These are phyloP conservation scores for Brasilioporus rufonigricans DNA, from an alignment of 768 basidiomycete species.

Conservation along the genomic window DNA sequence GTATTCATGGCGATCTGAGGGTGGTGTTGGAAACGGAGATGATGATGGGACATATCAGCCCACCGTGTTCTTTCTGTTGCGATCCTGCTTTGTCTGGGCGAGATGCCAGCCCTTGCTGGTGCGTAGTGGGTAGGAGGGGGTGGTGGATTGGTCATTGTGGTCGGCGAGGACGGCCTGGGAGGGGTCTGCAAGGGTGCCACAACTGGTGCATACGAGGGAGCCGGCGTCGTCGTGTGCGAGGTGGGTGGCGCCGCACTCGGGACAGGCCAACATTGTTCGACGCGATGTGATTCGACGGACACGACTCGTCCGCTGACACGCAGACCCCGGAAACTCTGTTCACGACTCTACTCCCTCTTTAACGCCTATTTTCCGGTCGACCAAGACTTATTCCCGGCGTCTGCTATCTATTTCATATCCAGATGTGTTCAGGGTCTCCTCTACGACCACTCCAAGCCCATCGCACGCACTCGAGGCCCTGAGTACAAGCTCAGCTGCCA, in stretches of 20 bases:
- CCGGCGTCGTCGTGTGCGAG: conserved; percentile 57
- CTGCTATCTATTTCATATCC: too few relatives aligned
- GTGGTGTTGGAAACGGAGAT: conserved; percentile 12
- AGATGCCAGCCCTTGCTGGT: conserved; percentile 57
- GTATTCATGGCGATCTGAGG: conserved; percentile 58
- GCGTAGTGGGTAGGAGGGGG: conserved; percentile 48
- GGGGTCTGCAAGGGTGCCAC: conserved; percentile 68
- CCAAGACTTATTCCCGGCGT: too few relatives aligned
- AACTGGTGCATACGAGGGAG: conserved; percentile 64
- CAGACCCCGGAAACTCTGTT: conserved; percentile 30
- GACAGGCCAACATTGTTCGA: conserved; percentile 37
- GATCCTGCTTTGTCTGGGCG: conserved; percentile 61
- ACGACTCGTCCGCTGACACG: too few relatives aligned
- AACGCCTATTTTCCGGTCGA: conserved; percentile 1
- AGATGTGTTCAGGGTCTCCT: conserved; percentile 30
- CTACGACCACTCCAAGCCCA: too few relatives aligned
- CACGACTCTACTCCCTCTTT: conserved; percentile 3
- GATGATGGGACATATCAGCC: conserved; percentile 20
- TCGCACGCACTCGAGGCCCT: too few relatives aligned
- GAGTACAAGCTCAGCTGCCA: too few relatives aligned
- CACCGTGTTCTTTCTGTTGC: conserved; percentile 64
- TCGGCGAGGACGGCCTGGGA: conserved; percentile 58
- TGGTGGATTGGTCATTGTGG: conserved; percentile 34
- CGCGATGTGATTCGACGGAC: too few relatives aligned
- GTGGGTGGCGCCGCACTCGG: conserved; percentile 51